Evolutionary conservation across 148 eudicot genomes (phyloP).

Genomic region (Silene uniflora): DNA sequence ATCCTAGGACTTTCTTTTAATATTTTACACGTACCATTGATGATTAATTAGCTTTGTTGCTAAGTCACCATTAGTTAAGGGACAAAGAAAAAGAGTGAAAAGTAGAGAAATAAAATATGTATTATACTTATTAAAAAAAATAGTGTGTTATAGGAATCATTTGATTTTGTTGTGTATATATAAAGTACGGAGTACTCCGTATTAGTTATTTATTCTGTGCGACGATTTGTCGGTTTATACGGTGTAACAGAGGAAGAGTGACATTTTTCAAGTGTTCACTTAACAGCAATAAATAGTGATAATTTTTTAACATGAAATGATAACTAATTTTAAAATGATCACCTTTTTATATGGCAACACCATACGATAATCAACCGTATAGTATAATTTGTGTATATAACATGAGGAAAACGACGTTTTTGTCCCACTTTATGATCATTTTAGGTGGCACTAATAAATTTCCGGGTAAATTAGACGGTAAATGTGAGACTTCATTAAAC

Average conservation of each 20-base stretch:
- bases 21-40: background rate
- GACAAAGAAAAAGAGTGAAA: background rate
- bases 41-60: background rate
- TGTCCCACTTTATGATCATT: background rate
- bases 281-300: no score
- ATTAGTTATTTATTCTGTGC: no score
- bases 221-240: no score
- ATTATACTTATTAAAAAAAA: background rate
- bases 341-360: no score
- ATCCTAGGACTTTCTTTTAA: background rate
- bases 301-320: no score
- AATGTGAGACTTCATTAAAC: background rate
- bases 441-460: background rate
- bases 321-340: no score
- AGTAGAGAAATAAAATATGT: background rate
- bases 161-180: background rate
- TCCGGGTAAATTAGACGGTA: background rate
- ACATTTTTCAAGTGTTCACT: no score
- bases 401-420: background rate
- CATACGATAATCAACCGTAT: no score
- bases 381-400: no score
- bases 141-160: background rate
- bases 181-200: no score
- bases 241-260: no score
- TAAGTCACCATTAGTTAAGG: constrained; percentile 1